These are phyloP conservation scores for Phaeophleospora eucalypticola DNA, from an alignment of 2,329 filamentous ascomycete species.

Conservation along the genomic window DNA sequence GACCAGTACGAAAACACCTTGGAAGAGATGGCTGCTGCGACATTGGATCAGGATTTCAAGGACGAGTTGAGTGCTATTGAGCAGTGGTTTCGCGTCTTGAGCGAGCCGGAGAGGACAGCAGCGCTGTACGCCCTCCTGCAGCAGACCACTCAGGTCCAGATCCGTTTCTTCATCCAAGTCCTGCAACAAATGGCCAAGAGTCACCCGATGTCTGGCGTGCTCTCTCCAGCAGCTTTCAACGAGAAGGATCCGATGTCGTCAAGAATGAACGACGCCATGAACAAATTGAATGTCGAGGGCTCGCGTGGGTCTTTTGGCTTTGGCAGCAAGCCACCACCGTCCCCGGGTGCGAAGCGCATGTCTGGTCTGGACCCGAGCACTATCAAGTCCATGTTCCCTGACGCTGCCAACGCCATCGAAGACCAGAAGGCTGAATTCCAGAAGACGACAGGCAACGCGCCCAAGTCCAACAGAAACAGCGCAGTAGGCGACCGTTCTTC, in stretches of 20 bases:
- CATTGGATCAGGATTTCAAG: constrained; percentile 99
- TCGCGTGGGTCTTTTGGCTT: constrained; percentile 76
- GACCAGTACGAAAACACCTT: constrained; percentile 98
- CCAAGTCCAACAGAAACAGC: constrained; percentile 90
- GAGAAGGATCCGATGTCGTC: constrained; percentile 99
- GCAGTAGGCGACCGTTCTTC: constrained; percentile 72
- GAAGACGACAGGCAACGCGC: constrained; percentile 85
- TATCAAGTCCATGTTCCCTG: constrained; percentile 98
- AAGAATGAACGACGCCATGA: constrained; percentile 93
- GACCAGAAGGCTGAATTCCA: constrained; percentile 98
- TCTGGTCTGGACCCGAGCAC: constrained; percentile 89
- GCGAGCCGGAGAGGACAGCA: constrained; percentile 92
- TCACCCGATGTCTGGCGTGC: constrained; percentile 91
- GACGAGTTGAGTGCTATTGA: constrained; percentile 98
- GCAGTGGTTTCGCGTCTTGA: constrained; percentile 98
- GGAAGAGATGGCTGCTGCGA: constrained; percentile 97
- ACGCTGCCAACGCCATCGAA: constrained; percentile 95
- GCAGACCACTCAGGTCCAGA: constrained; percentile 98
- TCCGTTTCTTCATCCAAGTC: constrained; percentile 98
- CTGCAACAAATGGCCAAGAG: constrained; percentile 98
- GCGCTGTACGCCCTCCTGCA: constrained; percentile 92
- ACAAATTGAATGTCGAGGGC: constrained; percentile 82
- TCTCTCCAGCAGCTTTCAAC: constrained; percentile 87
- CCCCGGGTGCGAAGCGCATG: constrained; percentile 78
- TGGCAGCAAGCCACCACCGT: constrained; percentile 64